These are phyloP conservation scores for Trypanosoma rangeli DNA, from an alignment of 208 protist species.

Conservation along the genomic window DNA sequence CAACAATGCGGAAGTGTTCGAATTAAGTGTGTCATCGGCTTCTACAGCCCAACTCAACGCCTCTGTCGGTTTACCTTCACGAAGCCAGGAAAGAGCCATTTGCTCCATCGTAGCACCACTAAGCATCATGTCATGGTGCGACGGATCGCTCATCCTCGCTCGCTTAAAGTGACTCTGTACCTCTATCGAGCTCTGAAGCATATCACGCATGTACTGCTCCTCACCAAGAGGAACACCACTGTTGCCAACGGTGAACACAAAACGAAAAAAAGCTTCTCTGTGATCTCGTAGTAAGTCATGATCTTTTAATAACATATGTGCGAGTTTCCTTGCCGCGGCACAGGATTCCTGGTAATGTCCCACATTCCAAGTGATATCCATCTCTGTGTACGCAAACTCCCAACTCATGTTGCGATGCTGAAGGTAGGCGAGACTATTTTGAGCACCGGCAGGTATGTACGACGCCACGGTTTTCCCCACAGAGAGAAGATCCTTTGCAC, in stretches of 20 bases:
- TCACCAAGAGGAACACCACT: not conserved
- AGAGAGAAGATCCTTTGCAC: conserved; percentile 30
- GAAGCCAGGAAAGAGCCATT: conserved; percentile 31
- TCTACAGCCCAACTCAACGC: conserved; percentile 21
- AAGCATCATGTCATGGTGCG: conserved; percentile 22
- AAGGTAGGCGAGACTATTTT: conserved; percentile 18
- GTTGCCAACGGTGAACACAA: conserved; percentile 22
- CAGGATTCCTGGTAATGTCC: conserved; percentile 20
- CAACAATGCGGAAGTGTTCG: conserved; percentile 22
- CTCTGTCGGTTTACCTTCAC: conserved; percentile 24
- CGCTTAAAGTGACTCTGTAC: conserved; percentile 27
- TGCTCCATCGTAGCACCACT: conserved; percentile 25
- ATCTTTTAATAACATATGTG: conserved; percentile 28
- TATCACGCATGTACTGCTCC: conserved; percentile 24
- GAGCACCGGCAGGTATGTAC: conserved; percentile 13
- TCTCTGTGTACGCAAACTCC: conserved; percentile 60
- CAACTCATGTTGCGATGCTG: conserved; percentile 30
- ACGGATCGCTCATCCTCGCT: conserved; percentile 5
- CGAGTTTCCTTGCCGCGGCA: conserved; percentile 24
- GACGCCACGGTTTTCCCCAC: conserved; percentile 20
- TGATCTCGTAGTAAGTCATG: conserved; percentile 28
- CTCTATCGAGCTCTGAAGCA: conserved; percentile 24
- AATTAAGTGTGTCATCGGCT: conserved; percentile 23
- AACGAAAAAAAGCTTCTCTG: conserved; percentile 31
- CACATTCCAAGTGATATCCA: conserved; percentile 44